Evolutionary conservation across 768 basidiomycete species (phyloP), one percentile per base, ranked within the genome.

Genomic region (Boletus reticuloceps): DNA sequence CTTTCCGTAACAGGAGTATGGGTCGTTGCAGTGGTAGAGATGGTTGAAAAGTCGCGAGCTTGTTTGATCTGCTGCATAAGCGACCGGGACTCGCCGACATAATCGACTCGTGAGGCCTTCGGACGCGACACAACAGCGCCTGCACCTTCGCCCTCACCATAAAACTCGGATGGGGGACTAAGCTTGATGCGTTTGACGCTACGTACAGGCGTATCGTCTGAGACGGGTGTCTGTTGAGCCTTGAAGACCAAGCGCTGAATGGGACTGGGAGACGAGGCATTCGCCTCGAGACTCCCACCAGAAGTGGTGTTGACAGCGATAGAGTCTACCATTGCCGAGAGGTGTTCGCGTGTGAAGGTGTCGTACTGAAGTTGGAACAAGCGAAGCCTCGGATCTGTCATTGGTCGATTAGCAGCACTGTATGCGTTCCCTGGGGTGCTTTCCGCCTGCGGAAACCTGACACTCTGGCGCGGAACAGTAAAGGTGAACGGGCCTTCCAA

Each of bases 291-390:
- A 50, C 79, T 81, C 22, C 76, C 74, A 10, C 69, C 83, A 29
- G 89, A 86, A 0, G 83, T 82, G 0, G 85, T 83, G 58, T 88
- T 86, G 39, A 88, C 75, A n/a, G 92, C 94, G 56, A 98, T 95
- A 3, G 93, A 91, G 61, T 97, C 95, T 3, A 96, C 94, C 73
- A 98, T 82, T 0, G 91, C 93, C 3, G 92, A 93, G 41, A 98
- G 82, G 67, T 97, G 93, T 20, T 96, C 91, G 42, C 94, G 84
- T 2, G 96, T 99, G 66, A 91, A 95, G 0, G 96, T 98, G 70
- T 99, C 96, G 66, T 98, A 98, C 60, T 93, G 86, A 49, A 94
- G 90, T 65, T 94, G 89, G 73, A 98, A 98, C 37, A 98, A 79
- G 13, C 88, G 85, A 12, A 94, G 81, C 29, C 86, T 85, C 3